Conservation (phyloP, 352 stramenopile genomes). For the Pythium utonaiense region DNA sequence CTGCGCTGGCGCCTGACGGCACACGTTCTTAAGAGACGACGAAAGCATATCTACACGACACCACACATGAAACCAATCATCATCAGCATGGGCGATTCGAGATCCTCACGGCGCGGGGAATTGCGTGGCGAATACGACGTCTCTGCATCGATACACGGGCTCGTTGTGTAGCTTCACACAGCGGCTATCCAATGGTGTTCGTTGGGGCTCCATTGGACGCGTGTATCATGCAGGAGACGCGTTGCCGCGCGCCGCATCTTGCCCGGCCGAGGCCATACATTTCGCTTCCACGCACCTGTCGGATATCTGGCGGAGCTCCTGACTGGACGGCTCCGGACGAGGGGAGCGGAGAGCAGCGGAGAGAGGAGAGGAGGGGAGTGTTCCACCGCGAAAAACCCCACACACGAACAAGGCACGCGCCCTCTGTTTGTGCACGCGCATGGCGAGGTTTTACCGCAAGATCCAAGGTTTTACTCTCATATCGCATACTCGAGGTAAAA, state of each 20-base stretch:
- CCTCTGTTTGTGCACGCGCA: background rate
- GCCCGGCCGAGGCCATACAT: background rate
- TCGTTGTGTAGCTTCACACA: background rate
- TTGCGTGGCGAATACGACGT: background rate
- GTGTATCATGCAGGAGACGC: background rate
- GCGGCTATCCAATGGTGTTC: background rate
- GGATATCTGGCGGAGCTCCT: constrained; percentile 23
- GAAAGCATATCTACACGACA: constrained; percentile 50
- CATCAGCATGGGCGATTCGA: background rate
- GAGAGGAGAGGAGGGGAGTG: constrained; percentile 10
- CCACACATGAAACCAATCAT: background rate
- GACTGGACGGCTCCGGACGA: constrained; percentile 18
- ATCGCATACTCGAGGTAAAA: background rate
- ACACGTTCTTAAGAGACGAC: constrained; percentile 68
- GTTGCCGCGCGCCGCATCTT: background rate
- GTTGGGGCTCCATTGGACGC: background rate
- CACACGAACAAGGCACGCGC: constrained; percentile 5
- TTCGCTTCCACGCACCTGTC: constrained; percentile 17
- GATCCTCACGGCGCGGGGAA: background rate
- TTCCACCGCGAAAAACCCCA: background rate
- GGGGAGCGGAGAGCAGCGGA: constrained; percentile 4
- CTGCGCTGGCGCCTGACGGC: constrained; percentile 38
- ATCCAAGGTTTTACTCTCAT: constrained; percentile 3
- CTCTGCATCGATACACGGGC: background rate
- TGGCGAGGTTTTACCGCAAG: constrained; percentile 8